These are phyloP conservation scores for Fusarium nanum DNA, from an alignment of 2,329 filamentous ascomycete species.

Conservation along the genomic window DNA sequence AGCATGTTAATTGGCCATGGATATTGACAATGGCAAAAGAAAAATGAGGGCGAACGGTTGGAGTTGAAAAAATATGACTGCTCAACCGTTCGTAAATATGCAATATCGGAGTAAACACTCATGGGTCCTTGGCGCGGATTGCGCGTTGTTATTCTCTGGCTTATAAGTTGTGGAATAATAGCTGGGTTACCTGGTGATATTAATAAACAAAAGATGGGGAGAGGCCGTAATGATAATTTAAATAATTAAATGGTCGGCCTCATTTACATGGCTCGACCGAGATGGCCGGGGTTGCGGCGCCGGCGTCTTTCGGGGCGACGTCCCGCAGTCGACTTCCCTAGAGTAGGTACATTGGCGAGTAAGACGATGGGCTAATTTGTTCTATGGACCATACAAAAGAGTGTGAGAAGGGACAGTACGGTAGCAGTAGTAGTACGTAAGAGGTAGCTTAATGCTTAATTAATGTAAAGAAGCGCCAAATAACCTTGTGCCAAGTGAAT, in stretches of 20 bases:
- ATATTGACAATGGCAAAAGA: conserved; percentile 10
- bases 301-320: conserved; percentile 26
- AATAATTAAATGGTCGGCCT: conserved; percentile 28
- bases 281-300: conserved; percentile 25
- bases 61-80: conserved; percentile 5
- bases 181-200: conserved; percentile 9
- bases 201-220: conserved; percentile 37
- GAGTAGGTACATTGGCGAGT: conserved; percentile 11
- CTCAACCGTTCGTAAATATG: not conserved
- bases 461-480: conserved; percentile 21
- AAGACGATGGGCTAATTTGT: conserved; percentile 30
- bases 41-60: conserved; percentile 1
- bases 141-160: conserved; percentile 8
- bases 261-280: conserved; percentile 33
- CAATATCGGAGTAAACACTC: conserved; percentile 4
- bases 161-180: conserved; percentile 32
- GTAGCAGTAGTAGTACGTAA: not conserved
- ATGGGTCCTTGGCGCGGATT: not conserved
- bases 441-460: conserved; percentile 7
- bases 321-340: conserved; percentile 26
- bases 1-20: conserved; percentile 21
- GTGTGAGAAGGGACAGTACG: not conserved
- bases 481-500: conserved; percentile 2
- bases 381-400: not conserved
- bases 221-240: conserved; percentile 1